A percentile compares a stretch with the other conserved stretches of the same genome.
Evolutionary conservation across 495 filamentous ascomycete species (phyloP).

Genomic region (Podospora conica): DNA sequence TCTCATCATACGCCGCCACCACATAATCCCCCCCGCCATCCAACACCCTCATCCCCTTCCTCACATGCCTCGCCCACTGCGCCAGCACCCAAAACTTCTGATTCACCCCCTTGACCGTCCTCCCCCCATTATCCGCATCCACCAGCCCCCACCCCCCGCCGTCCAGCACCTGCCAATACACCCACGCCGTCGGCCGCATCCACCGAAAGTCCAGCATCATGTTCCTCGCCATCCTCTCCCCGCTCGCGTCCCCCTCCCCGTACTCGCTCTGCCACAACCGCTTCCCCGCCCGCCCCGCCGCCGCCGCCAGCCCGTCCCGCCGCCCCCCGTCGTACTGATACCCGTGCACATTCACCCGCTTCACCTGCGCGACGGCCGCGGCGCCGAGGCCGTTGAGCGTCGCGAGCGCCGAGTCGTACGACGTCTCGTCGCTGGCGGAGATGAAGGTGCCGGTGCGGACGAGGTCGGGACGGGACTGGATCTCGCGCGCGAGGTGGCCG

Average conservation of each 20-base stretch:
- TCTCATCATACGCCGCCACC: slow-evolving; percentile 31
- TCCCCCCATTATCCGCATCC: slow-evolving; percentile 27
- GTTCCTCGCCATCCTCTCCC: slow-evolving; percentile 26
- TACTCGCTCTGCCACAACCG: slow-evolving; percentile 39
- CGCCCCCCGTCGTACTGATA: slow-evolving; percentile 30
- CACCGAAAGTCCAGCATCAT: slow-evolving; percentile 32
- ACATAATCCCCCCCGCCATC: slow-evolving; percentile 30
- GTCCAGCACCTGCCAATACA: slow-evolving; percentile 37
- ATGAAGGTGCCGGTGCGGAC: slow-evolving; percentile 23
- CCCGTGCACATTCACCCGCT: slow-evolving; percentile 35
- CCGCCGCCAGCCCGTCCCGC: slow-evolving; percentile 22
- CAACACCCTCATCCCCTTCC: slow-evolving; percentile 31
- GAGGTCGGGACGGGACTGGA: slow-evolving; percentile 17
- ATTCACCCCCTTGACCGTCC: slow-evolving; percentile 20
- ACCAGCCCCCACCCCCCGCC: slow-evolving; percentile 33
- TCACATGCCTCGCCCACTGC: slow-evolving; percentile 33
- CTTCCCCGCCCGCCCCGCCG: slow-evolving; percentile 20
- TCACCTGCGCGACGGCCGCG: slow-evolving; percentile 20
- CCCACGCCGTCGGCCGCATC: slow-evolving; percentile 36
- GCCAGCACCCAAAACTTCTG: slow-evolving; percentile 36
- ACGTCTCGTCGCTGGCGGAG: slow-evolving; percentile 29
- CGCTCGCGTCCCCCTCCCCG: slow-evolving; percentile 32
- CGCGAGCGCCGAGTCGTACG: slow-evolving; percentile 27
- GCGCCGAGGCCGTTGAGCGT: slow-evolving; percentile 25
- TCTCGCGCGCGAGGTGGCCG: slow-evolving; percentile 19